Evolutionary conservation across 306 rosid genomes (phyloP).

Genomic region (Acmispon strigosus): DNA sequence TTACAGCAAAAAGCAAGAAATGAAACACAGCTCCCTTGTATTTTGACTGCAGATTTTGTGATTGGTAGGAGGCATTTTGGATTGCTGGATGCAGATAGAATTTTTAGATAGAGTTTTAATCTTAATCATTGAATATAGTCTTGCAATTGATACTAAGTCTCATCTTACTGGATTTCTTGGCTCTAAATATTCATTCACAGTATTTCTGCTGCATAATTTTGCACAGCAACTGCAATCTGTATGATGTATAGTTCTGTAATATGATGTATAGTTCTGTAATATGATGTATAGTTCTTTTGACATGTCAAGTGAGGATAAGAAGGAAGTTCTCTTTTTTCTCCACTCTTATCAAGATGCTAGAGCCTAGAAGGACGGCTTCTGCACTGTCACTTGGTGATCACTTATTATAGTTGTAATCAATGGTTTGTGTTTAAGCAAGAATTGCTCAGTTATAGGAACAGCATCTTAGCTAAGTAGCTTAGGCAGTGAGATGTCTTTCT

Average conservation of each 20-base stretch:
- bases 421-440: too few species aligned
- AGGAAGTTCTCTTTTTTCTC: neutral
- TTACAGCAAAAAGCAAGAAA: constrained; percentile 32
- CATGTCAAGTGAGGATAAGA: neutral
- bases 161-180: constrained; percentile 4
- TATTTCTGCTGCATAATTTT: constrained; percentile 13
- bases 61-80: neutral
- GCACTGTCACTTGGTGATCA: constrained; percentile 11
- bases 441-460: neutral
- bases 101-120: neutral
- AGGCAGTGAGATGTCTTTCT: neutral
- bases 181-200: neutral
- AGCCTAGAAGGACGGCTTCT: neutral
- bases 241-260: constrained; percentile 3
- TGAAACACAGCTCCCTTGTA: constrained; percentile 15
- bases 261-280: constrained; percentile 14
- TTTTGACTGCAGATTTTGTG: neutral
- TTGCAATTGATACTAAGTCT: neutral
- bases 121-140: constrained; percentile 9
- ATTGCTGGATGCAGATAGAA: neutral
- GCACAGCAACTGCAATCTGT: constrained; percentile 8
- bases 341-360: neutral
- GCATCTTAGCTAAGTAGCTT: neutral
- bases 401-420: neutral
- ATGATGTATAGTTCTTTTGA: constrained; percentile 20